Base-by-base conservation (phyloP, 352 stramenopile genomes). In the Phytophthora pisi region DNA sequence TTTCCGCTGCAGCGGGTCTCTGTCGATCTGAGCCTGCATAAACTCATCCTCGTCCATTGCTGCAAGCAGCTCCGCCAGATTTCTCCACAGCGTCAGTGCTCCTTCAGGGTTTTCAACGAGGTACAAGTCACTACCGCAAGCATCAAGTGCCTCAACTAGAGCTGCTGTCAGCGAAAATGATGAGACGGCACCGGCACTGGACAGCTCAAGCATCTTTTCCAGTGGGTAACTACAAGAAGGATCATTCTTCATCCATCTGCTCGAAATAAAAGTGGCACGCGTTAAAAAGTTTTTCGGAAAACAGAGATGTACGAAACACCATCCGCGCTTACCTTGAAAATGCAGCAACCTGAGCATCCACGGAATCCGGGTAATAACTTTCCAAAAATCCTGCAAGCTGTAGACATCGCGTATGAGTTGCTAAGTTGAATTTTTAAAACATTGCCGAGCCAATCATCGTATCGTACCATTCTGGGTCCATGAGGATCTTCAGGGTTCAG, bases 401-500 rank as follows among this genome's bases (percentile, higher is more conserved):
- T 13, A 51, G 3, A 46, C 16, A 13, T 30, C 30, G 2, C 34
- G 23, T 23, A n/a, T 68, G 38, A 72, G 49, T 13, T 45, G 40
- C 45, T 63, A 77, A 36, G 57, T 18, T 42, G 18, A 49, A 23
- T 0, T 5, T 57, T 53, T 61, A 38, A 11, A 50, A 34, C 11
- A 13, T 38, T 46, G 23, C 16, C 16, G 8, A 36, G 5, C 51
- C 50, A 5, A 18, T 38, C 20, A 34, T 51, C 24, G 30, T 36
- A 73, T 42, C 70, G n/a, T 81, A 95, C 87, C 87, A 95, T 89
- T 70, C 77, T 75, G 34, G 79, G 61, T 15, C 74, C 84, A 49
- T 93, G 87, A 2, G 86, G 85, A 55, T 93, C 76, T 2, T 68
- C 43, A 23, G 74, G 72, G 40, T 92, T 80, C 43, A 66, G 60